Base-by-base conservation (phyloP, 1,284 basidiomycete species). In the Trametes hirsuta region DNA sequence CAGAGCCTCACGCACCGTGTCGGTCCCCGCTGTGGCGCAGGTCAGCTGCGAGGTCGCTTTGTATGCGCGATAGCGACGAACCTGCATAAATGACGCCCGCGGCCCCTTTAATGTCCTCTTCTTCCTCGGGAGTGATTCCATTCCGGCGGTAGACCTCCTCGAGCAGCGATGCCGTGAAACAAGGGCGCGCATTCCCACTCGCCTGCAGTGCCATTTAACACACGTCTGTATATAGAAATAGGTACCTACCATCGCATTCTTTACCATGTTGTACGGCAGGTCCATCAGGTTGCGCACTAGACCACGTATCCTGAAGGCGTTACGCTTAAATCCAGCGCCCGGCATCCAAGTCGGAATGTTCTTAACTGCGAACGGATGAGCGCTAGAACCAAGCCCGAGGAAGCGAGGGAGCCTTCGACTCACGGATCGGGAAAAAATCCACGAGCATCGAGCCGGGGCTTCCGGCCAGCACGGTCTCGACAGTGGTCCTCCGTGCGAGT, bases 341-440 rank as follows among this genome's bases (percentile, higher is more conserved):
- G 85, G 85, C 40, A 81, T 77, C 84, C 84, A 87, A 14, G 75
- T 74, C 8, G 85, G 85, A 40, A 84, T 73, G 62, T 82, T 72
- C 64, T 78, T 81, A 40, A 77, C 75, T 74, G 52, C 34, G 39
- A 21, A 34, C 6, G 47, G 4, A 42, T 15, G 49, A 42, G 45
- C 47, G 45, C 51, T 25, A 39, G 42, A 22, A 35, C 47, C 14
- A 35, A 30, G 2, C 34, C 15, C 55, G 21, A n/a, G 40, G 45
- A 41, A 14, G 51, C 45, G 49, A 42, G 41, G 4, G 36, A 50
- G 47, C 18, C n/a, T 3, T 40, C 6, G 8, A 78, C 82, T 72
- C 78, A 75, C 83, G 69, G 36, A 76, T 62, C 34, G 84, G 83
- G 66, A 85, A 81, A 66, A 82, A 84, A 69, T 86, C 84, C 4